Percentiles rank a stretch among this genome's conserved stretches.
These are phyloP conservation scores for Persicaria maculosa DNA, from an alignment of 148 eudicot species.

Conservation along the genomic window DNA sequence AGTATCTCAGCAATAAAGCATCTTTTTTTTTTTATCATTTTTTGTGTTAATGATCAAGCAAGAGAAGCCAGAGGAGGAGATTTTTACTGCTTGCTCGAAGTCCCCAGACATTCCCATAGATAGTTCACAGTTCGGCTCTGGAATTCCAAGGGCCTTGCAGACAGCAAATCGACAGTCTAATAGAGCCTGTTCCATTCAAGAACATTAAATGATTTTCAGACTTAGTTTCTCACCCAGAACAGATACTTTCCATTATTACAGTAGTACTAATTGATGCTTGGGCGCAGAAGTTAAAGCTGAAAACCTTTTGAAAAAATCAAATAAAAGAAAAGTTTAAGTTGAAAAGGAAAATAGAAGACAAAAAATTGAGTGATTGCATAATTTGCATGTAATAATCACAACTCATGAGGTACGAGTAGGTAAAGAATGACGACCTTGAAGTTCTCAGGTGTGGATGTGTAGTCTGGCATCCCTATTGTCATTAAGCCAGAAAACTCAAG, in stretches of 20 bases:
- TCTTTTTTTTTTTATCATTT: not conserved
- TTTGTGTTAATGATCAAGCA: not conserved
- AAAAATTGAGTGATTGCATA: not conserved
- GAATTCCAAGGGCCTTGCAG: conserved; percentile 73
- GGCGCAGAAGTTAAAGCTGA: not conserved
- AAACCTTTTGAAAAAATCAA: too few relatives aligned
- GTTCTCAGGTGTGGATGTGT: conserved; percentile 86
- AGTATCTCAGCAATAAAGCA: not conserved
- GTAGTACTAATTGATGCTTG: not conserved
- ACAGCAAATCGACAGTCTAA: conserved; percentile 58
- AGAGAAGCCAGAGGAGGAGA: not conserved
- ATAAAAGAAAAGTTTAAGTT: not conserved
- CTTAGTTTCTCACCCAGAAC: not conserved
- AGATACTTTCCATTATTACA: not conserved
- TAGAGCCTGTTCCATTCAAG: conserved; percentile 43
- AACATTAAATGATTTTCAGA: not conserved
- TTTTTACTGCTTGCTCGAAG: conserved; percentile 85
- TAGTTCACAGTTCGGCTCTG: conserved; percentile 61
- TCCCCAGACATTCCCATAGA: conserved; percentile 99
- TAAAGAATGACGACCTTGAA: conserved; percentile 48
- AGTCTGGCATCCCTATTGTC: conserved; percentile 98
- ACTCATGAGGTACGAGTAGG: not conserved
- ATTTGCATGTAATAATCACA: not conserved
- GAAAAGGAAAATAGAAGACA: not conserved
- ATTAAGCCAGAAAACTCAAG: conserved; percentile 80